Base-by-base conservation (phyloP, 2,329 filamentous ascomycete species). In the Didymella keratinophila region DNA sequence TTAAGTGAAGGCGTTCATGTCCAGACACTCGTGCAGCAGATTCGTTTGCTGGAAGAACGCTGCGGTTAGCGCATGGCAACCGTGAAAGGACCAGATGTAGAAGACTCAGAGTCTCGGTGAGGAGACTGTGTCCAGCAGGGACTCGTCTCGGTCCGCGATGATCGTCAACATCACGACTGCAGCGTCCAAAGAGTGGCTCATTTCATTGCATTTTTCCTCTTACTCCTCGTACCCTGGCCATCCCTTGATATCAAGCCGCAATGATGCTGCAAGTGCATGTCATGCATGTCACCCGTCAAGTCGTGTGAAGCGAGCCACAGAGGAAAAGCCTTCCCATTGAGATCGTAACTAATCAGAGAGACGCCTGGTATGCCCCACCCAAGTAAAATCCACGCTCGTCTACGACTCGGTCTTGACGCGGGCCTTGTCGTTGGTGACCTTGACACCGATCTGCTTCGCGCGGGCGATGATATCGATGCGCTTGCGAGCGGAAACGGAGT, bases 361-460 rank as follows among this genome's bases (percentile, higher is more conserved):
- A 76, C 73, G 73, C 73, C 73, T 66, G 73, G 67, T 72, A 74
- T 74, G 71, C 71, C 72, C 69, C 65, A 58, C 65, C 67, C 67
- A 68, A 71, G 66, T 67, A 66, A 67, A 69, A 70, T 60, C 61
- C 58, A 56, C 68, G 58, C 61, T 58, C 56, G 58, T 74, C 69
- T 85, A 89, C 75, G 86, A 85, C 89, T 99, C 95, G 75, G 93
- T 97, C 76, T 94, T 97, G 82, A 99, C 90, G 88, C 94, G 96
- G 79, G 93, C 95, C 91, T 97, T 97, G 84, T 92, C 83, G 88
- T 99, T 99, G 80, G 95, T 99, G 82, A 99, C 94, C 91, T 99
- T 99, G 81, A 99, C 95, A 79, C 93, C 92, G 79, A 99, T 86
- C 84, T 96, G 90, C 91, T 98, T 98, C 71, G 95, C 95, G 82